Evolutionary conservation across 164 flowering plant species (phyloP), one percentile per base, ranked within the genome.

Genomic region (Nymphaea colorata): DNA sequence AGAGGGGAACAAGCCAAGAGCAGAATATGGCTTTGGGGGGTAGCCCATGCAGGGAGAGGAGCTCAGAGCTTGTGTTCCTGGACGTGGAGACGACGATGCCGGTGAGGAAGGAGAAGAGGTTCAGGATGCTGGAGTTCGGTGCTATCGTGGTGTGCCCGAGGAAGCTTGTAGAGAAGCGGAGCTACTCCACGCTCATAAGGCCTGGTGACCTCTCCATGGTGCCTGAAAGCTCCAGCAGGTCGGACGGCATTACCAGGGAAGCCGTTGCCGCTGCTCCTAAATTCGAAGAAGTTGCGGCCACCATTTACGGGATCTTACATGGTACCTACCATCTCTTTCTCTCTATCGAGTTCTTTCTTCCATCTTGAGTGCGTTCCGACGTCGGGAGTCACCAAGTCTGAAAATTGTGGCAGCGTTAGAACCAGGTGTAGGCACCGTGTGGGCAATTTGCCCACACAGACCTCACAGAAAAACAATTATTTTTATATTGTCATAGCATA

Each of bases 61-160:
- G 67, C 41, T 5, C 86, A 16, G 85, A 90, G 76, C 89, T 91
- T 44, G 98, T 87, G 61, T 91, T 94, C 77, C 89, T 88, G 53
- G 97, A 93, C 78, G 66, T 93, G 63, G 98, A 94, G 80, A 94
- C 97, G 2, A 89, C 83, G 0, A 93, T 91, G 2, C 97, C 98
- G 1, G 81, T 66, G 3, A 79, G 74, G 80, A 44, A 77, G 0
- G 90, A 96, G 61, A 79, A 82, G 42, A 68, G 78, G 65, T 88
- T 87, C 73, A 73, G 79, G 76, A 81, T 94, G 0, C 63, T 91
- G 69, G 97, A 94, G 74, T 94, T 94, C 43, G 97, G 98, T 2
- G 93, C 98, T 17, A 87, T 94, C 2, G 78, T 89, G 0, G 90
- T 94, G 5, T 86, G 97, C 64, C 93, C 95, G 0, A 63, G 67